Evolutionary conservation across 768 basidiomycete species (phyloP).

Genomic region (Sistotremastrum suecicum): DNA sequence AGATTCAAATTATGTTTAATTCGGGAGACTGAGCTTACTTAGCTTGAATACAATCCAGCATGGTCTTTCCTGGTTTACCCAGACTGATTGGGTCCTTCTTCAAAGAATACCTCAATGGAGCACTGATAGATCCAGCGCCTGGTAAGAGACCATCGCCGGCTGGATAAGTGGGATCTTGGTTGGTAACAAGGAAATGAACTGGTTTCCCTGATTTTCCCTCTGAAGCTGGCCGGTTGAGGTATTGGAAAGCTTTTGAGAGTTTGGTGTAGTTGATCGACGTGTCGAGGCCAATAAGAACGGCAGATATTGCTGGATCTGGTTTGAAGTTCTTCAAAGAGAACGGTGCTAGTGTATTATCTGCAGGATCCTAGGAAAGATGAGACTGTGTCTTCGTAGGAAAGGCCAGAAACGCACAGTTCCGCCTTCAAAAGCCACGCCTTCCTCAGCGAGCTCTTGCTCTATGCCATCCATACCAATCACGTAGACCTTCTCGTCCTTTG

Average conservation of each 20-base stretch:
- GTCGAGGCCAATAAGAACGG: slow-evolving; percentile 91
- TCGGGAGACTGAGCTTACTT: slow-evolving; percentile 28
- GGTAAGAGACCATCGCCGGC: slow-evolving; percentile 58
- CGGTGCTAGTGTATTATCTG: slow-evolving; percentile 58
- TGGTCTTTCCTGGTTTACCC: slow-evolving; percentile 82
- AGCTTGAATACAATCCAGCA: slow-evolving; percentile 86
- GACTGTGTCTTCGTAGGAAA: not conserved
- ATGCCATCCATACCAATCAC: slow-evolving; percentile 87
- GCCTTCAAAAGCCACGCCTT: slow-evolving; percentile 68
- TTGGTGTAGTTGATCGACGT: slow-evolving; percentile 85
- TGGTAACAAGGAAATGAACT: slow-evolving; percentile 81
- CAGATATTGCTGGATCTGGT: slow-evolving; percentile 68
- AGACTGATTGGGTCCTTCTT: slow-evolving; percentile 61
- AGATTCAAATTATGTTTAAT: not conserved
- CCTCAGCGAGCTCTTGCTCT: slow-evolving; percentile 84
- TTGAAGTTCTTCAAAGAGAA: slow-evolving; percentile 59
- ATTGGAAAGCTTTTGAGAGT: slow-evolving; percentile 82
- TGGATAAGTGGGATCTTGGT: slow-evolving; percentile 88
- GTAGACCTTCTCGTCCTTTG: slow-evolving; percentile 87
- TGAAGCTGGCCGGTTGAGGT: slow-evolving; percentile 40
- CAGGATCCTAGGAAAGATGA: slow-evolving; percentile 51
- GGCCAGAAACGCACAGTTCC: slow-evolving; percentile 53
- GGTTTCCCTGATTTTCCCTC: slow-evolving; percentile 25
- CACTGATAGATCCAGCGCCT: slow-evolving; percentile 74
- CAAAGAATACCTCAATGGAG: slow-evolving; percentile 63